Evolutionary conservation across 495 filamentous ascomycete species (phyloP).

Genomic region (Venustampulla echinocandica): DNA sequence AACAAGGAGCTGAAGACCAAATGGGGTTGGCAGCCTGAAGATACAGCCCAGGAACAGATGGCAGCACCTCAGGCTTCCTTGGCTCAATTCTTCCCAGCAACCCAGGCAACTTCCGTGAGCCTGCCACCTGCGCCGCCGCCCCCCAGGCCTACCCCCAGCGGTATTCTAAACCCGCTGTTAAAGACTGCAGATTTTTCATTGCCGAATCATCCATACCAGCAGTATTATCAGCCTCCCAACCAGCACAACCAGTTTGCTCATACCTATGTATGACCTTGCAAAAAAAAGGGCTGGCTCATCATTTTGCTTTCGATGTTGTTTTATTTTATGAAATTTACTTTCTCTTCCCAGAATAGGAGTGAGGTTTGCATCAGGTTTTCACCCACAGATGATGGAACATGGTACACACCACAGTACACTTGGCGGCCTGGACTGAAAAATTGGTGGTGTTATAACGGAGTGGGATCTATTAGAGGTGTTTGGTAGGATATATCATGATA

Average conservation of each 20-base stretch:
- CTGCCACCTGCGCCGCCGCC: slow-evolving; percentile 22
- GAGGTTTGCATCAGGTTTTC: too few relatives aligned
- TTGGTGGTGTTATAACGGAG: too few relatives aligned
- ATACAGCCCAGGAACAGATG: slow-evolving; percentile 23
- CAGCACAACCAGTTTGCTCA: slow-evolving; percentile 19
- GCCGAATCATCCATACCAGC: slow-evolving; percentile 69
- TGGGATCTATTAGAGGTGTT: too few relatives aligned
- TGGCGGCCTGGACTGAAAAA: too few relatives aligned
- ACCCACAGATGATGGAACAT: too few relatives aligned
- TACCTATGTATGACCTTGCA: slow-evolving; percentile 10
- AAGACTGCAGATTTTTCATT: slow-evolving; percentile 60
- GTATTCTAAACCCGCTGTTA: slow-evolving; percentile 56
- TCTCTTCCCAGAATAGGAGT: too few relatives aligned
- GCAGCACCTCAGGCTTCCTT: slow-evolving; percentile 17
- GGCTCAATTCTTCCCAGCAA: slow-evolving; percentile 17
- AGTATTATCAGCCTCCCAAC: slow-evolving; percentile 46
- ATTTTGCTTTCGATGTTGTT: too few relatives aligned
- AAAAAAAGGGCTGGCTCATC: neutral
- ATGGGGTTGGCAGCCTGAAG: slow-evolving; percentile 65
- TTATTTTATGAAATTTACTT: too few relatives aligned
- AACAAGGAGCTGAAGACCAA: slow-evolving; percentile 57
- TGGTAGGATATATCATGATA: too few relatives aligned
- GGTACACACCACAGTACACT: too few relatives aligned
- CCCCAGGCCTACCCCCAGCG: slow-evolving; percentile 18
- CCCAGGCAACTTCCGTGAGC: slow-evolving; percentile 3